Conservation (phyloP, 208 protist species). For the Wallacemonas sp. region DNA sequence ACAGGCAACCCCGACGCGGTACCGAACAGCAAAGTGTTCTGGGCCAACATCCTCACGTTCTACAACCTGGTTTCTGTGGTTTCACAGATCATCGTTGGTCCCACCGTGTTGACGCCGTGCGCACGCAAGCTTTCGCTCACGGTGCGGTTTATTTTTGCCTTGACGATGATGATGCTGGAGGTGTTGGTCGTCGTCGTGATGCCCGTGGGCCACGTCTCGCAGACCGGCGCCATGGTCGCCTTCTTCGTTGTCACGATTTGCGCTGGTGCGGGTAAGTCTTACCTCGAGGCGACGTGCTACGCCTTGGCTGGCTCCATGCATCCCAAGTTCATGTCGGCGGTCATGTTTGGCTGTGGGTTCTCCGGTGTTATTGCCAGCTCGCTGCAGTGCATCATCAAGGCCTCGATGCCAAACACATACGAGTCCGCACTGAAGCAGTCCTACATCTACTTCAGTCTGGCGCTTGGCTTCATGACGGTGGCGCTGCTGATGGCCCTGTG, state of each 20-base stretch:
- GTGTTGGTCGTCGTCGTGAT: conserved; percentile 65
- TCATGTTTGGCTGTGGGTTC: conserved; percentile 87
- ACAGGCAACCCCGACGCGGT: conserved; percentile 41
- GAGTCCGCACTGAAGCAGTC: conserved; percentile 40
- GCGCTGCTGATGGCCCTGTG: conserved; percentile 49
- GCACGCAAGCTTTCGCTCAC: conserved; percentile 52
- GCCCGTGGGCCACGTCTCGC: conserved; percentile 36
- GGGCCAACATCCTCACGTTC: conserved; percentile 77
- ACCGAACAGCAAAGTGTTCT: conserved; percentile 48
- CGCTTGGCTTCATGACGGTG: conserved; percentile 53
- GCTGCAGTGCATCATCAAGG: conserved; percentile 88
- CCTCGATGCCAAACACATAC: conserved; percentile 50
- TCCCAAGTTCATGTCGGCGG: conserved; percentile 78
- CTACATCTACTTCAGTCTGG: conserved; percentile 82
- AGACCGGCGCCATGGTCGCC: conserved; percentile 51
- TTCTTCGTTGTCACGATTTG: conserved; percentile 67
- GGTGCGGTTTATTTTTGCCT: conserved; percentile 43
- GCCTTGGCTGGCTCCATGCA: conserved; percentile 75
- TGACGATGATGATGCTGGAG: conserved; percentile 67
- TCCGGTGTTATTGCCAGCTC: conserved; percentile 63
- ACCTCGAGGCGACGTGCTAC: conserved; percentile 85
- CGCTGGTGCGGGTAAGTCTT: conserved; percentile 71
- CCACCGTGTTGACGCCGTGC: conserved; percentile 59
- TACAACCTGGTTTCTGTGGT: conserved; percentile 74
- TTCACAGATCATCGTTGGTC: conserved; percentile 57